Conservation (phyloP, 306 rosid species). For the Oxytropis ochrocephala region DNA sequence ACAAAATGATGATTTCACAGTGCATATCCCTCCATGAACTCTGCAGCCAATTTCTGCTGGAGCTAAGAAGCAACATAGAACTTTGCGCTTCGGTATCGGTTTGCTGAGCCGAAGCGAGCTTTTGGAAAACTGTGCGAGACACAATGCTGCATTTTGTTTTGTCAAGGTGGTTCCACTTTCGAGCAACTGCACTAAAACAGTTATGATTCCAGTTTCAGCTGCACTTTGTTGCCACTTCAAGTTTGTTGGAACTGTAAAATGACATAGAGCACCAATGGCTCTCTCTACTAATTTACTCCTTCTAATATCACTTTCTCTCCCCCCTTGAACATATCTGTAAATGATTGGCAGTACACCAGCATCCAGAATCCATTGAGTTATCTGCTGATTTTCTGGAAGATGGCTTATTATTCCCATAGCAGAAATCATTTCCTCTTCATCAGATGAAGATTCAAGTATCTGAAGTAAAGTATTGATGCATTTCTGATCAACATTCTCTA, state of each 20-base stretch:
- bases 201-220: slow-evolving; percentile 56
- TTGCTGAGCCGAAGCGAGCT: slow-evolving; percentile 44
- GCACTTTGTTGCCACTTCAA: slow-evolving; percentile 61
- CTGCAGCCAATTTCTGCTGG: slow-evolving; percentile 49
- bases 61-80: slow-evolving; percentile 68
- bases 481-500: slow-evolving; percentile 46
- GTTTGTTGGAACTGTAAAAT: slow-evolving; percentile 50
- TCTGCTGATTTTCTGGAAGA: slow-evolving; percentile 49
- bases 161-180: slow-evolving; percentile 57
- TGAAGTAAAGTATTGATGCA: slow-evolving; percentile 47
- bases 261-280: slow-evolving; percentile 54
- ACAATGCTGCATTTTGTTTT: slow-evolving; percentile 54
- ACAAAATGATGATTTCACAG: slow-evolving; percentile 62
- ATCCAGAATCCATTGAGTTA: slow-evolving; percentile 59
- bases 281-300: slow-evolving; percentile 48
- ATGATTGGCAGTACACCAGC: slow-evolving; percentile 46
- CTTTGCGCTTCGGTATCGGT: slow-evolving; percentile 40
- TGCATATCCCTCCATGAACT: slow-evolving; percentile 76
- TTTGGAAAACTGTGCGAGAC: slow-evolving; percentile 59
- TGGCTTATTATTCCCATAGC: slow-evolving; percentile 60
- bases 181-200: slow-evolving; percentile 50
- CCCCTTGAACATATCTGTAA: slow-evolving; percentile 26
- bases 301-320: slow-evolving; percentile 36
- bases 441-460: slow-evolving; percentile 53
- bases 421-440: slow-evolving; percentile 59